A percentile compares a stretch with the other conserved stretches of the same genome.
phyloP scores from a whole-genome alignment of 83 land plant species.

The Larix sibirica region DNA sequence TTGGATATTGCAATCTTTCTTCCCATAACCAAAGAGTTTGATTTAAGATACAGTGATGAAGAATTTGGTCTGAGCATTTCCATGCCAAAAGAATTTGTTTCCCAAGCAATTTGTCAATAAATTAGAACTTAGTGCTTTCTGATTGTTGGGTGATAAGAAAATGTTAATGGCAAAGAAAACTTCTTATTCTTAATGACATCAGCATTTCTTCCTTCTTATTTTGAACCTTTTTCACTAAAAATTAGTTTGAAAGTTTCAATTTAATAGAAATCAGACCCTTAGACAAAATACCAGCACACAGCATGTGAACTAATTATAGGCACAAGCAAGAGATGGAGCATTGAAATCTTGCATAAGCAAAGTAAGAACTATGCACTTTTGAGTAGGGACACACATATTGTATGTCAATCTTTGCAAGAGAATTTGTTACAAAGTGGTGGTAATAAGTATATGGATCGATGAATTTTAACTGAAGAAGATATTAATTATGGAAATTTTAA shows the following conservation, averaged over 20 bases:
- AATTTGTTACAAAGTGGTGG: no score
- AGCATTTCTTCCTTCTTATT: neutral
- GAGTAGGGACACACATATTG: no score
- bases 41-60: neutral
- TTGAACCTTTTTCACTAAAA: neutral
- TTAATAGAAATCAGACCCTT: neutral
- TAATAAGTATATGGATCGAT: neutral
- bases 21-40: neutral
- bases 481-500: conserved; percentile 1
- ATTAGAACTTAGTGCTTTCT: neutral
- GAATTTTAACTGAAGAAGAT: neutral
- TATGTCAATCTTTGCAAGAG: no score
- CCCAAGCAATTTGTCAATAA: no score
- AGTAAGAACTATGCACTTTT: neutral
- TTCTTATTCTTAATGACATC: neutral
- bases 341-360: neutral
- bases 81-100: neutral
- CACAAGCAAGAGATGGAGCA: neutral
- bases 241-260: neutral
- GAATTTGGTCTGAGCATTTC: neutral
- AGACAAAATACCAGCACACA: neutral
- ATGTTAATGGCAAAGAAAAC: neutral
- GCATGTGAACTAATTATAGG: neutral
- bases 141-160: neutral
- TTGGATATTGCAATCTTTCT: neutral